Base-by-base conservation (phyloP, 345 rosid genomes). In the Pseudoturritis turrita region DNA sequence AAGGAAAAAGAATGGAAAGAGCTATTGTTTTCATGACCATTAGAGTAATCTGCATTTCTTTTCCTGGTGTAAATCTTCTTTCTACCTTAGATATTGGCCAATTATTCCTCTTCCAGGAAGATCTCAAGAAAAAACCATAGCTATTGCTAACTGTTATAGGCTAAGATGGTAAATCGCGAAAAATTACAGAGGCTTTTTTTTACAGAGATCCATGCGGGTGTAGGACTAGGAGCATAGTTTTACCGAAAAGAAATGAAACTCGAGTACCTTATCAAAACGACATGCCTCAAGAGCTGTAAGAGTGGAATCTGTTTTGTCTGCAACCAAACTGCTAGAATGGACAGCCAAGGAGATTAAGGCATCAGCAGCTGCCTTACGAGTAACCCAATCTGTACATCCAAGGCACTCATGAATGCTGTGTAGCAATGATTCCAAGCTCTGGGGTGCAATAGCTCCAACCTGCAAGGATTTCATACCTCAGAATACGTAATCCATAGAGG, bases 331-430 rank as follows among this genome's bases (percentile, higher is more conserved):
- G 68, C 84, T 88, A 71, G 97, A 95, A 87, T 91, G 88, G 66
- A 86, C 59, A 21, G 92, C 99, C 71, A 95, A 65, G 56, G 94
- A 81, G 72, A 59, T 84, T 75, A 95, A 78, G 21, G 88, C 78
- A 81, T 95, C 99, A 60, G 96, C 86, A 71, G 98, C 96, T 56
- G 98, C 97, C 68, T 95, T 95, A 19, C 98, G 96, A 31, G 97
- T 88, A 26, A 83, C 88, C 99, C 98, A 95, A 81, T 95, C 94
- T 31, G 97, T 71, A 84, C 87, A 88, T 54, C 86, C 83, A 50
- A 95, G 89, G 73, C 96, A 89, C 41, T 91, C 97, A 65, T 87
- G 90, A 66, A 91, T 89, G 77, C 86, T 82, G 68, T 91, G 88
- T 70, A 95, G 71, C 83, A 95, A 79, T 28, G 88, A 74, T 7